Evolutionary conservation across 108 stramenopile genomes (phyloP), one percentile per base, ranked within the genome.

Genomic region (Tribonema minus): DNA sequence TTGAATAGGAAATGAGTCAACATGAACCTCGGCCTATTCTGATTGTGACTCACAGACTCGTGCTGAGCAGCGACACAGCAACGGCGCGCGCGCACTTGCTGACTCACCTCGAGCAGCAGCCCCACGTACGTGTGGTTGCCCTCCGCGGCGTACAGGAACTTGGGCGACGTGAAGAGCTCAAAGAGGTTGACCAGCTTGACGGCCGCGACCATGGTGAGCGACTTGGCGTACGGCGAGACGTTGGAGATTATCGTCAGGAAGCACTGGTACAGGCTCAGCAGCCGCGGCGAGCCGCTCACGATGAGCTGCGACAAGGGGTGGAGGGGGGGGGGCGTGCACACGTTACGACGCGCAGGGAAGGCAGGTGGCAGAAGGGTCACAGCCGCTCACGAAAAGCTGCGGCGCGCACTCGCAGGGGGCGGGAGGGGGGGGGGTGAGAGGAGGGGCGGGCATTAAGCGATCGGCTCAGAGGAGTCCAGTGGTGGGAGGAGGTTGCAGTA

Each of bases 161-260:
- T 70, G 77, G 37, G 58, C 35, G 91, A 89, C 2, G 92, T 88
- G 73, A 97, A 93, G 6, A 96, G 82, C 71, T 97, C 93, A 80
- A 99, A 94, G 3, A 99, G 85, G 70, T 92, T 95, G 37, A 94
- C 90, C 60, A 99, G 69, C 77, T 97, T 96, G 61, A 96, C 91
- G 26, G 94, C 91, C 0, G 94, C 89, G 23, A 96, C 60, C 3
- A 85, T 39, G 70, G 75, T 64, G 88, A 99, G 86, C 26, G 71
- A 71, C 79, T 93, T 90, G 88, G 90, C 91, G 80, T 97, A 99
- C 1, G 96, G 96, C 33, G 91, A 92, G 30, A 96, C 87, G 83
- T 99, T 99, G 88, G 90, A 91, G 6, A 97, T 86, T 5, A 98
- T 92, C 31, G 95, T 96, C 69, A 99, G 79, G 83, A 97, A 96